Evolutionary conservation across 2,329 filamentous ascomycete genomes (phyloP), one percentile per base, ranked within the genome.

Genomic region (Calonectria pauciramosa): DNA sequence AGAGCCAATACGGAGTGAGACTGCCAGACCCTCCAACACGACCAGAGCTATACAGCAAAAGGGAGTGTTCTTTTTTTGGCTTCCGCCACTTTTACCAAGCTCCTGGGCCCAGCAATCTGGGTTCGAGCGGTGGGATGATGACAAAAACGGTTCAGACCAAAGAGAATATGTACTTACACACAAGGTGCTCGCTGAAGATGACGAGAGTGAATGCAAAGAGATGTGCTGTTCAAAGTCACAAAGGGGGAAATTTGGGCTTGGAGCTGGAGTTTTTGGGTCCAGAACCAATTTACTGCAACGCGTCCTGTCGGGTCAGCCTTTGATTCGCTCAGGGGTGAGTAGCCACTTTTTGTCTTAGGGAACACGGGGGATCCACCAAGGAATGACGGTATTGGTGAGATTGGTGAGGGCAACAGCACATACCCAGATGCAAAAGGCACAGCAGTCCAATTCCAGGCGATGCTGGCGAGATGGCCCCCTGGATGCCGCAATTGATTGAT

Each of bases 21-120:
- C 70, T 68, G 69, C 70, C 68, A 73, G 47, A 54, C 71, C 20
- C 18, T 38, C 76, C 68, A 76, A 68, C 26, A 32, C 66, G 70
- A 65, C 71, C 70, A 72, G 59, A 41, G 23, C 14, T 36, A 49
- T 18, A 66, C 26, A 69, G 51, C 36, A 38, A 70, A 52, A 54
- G 68, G 65, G 72, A 79, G 70, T 51, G 60, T 69, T 74, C 47
- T 60, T 49, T 66, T 67, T 67, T 52, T 23, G 41, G 7, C 52
- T 34, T 68, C 51, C 66, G 67, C 67, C 60, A 73, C 71, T 38
- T 18, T 41, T 23, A 34, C 18, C 32, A 69, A 51, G 28, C 32
- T 59, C 56, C 36, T 49, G 14, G 23, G n/a, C 30, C 64, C 54
- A 34, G 60, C 16, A 30, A 34, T 36, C 18, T 32, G 23, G 11